A percentile compares a stretch with the other conserved stretches of the same genome.
phyloP scores from a whole-genome alignment of 202 grass and related monocot genomes.

The Elaeis oleifera region DNA sequence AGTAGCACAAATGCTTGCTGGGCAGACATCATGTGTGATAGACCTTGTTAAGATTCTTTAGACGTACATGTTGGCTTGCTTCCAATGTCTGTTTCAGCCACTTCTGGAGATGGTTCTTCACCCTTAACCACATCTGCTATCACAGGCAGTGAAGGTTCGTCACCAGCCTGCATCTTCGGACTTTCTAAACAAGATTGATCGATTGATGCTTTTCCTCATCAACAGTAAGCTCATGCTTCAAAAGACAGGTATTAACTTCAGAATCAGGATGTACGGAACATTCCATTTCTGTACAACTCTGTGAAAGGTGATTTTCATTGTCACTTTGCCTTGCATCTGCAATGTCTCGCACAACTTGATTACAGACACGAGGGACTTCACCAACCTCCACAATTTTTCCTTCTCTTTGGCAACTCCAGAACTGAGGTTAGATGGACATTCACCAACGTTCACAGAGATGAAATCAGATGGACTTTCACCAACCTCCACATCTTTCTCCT shows the following conservation, averaged over 20 bases:
- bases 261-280: background rate
- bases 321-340: background rate
- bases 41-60: too few relatives aligned
- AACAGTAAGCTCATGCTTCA: background rate
- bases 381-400: background rate
- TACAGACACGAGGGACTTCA: background rate
- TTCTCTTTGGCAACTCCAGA: slow-evolving; percentile 1
- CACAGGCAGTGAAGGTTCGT: background rate
- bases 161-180: background rate
- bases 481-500: background rate
- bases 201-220: background rate
- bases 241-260: background rate
- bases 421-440: background rate
- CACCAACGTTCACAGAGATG: too few relatives aligned
- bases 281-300: background rate
- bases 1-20: too few relatives aligned
- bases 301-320: background rate
- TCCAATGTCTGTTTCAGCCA: too few relatives aligned
- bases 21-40: too few relatives aligned
- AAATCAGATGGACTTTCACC: background rate
- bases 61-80: background rate
- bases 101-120: background rate
- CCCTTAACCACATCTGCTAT: background rate
- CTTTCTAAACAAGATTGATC: slow-evolving; percentile 1
- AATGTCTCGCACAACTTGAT: background rate